A percentile compares a stretch with the other conserved stretches of the same genome.
Conservation (phyloP, 2,329 filamentous ascomycete genomes). For the Clathrospora elynae region DNA sequence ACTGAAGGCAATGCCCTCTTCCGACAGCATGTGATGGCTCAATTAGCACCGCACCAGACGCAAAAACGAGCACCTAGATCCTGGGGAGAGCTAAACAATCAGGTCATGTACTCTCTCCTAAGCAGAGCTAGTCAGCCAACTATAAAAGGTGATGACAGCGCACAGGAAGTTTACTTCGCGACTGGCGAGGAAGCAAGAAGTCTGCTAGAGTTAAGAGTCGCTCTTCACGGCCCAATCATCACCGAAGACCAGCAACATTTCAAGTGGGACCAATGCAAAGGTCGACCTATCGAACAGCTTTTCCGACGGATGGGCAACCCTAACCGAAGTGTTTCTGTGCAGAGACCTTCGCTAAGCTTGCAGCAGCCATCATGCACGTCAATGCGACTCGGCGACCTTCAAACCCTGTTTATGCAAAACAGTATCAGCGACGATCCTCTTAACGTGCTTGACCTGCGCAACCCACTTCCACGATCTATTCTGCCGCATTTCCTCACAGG, state of each 20-base stretch:
- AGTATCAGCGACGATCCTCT: constrained; percentile 10
- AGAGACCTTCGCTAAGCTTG: constrained; percentile 13
- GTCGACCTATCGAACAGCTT: constrained; percentile 19
- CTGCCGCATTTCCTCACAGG: constrained; percentile 11
- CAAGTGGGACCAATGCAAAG: constrained; percentile 15
- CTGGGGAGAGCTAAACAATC: constrained; percentile 17
- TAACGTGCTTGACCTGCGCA: constrained; percentile 19
- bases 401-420: constrained; percentile 11
- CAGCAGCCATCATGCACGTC: constrained; percentile 7
- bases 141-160: constrained; percentile 6
- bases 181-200: constrained; percentile 19
- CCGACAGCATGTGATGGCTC: constrained; percentile 13
- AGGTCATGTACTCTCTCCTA: constrained; percentile 18
- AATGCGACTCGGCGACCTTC: constrained; percentile 10
- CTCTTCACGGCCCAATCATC: constrained; percentile 17
- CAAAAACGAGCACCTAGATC: constrained; percentile 6
- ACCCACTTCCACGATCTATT: constrained; percentile 15
- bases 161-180: constrained; percentile 15
- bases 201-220: constrained; percentile 6
- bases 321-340: constrained; percentile 11
- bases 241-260: constrained; percentile 23
- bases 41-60: constrained; percentile 8
- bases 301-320: constrained; percentile 14
- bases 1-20: constrained; percentile 14
- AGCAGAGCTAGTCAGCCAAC: constrained; percentile 13